These are phyloP conservation scores for Fusarium sp. DNA, from an alignment of 2,329 filamentous ascomycete species.

Conservation along the genomic window DNA sequence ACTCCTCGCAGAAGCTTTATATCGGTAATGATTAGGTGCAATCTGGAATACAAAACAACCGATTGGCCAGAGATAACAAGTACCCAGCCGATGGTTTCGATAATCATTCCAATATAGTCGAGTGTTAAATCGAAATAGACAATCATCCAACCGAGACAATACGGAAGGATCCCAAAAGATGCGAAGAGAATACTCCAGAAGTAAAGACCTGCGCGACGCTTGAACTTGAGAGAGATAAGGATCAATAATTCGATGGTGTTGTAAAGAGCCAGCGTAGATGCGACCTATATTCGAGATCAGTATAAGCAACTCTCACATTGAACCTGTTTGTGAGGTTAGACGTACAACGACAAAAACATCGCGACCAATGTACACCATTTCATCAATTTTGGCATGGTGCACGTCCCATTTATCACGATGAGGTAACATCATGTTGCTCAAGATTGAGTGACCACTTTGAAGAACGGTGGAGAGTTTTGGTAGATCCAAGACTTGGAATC, in stretches of 20 bases:
- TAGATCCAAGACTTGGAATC: neutral
- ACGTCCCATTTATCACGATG: conserved; percentile 12
- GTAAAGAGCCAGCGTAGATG: conserved; percentile 41
- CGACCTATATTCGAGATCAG: conserved; percentile 1
- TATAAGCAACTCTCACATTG: too few species aligned
- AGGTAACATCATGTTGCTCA: conserved; percentile 13
- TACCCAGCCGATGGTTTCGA: conserved; percentile 38
- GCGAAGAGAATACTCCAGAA: conserved; percentile 56
- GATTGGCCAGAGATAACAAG: conserved; percentile 28
- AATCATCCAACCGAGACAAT: conserved; percentile 62
- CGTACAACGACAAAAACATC: conserved; percentile 35
- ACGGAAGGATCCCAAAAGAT: conserved; percentile 50
- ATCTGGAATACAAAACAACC: conserved; percentile 30
- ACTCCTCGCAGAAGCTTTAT: conserved; percentile 1
- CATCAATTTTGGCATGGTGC: conserved; percentile 8
- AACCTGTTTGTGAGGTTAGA: rapidly evolving
- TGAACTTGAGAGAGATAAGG: conserved; percentile 52
- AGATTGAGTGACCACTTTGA: neutral
- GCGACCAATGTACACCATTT: conserved; percentile 14
- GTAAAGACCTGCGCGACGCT: conserved; percentile 51
- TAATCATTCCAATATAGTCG: conserved; percentile 25
- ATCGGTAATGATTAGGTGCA: conserved; percentile 19
- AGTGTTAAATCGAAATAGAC: conserved; percentile 51
- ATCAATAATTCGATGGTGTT: conserved; percentile 52
- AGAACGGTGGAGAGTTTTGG: neutral